Evolutionary conservation across 352 stramenopile genomes (phyloP).

Genomic region (Phytophthora brassicae): DNA sequence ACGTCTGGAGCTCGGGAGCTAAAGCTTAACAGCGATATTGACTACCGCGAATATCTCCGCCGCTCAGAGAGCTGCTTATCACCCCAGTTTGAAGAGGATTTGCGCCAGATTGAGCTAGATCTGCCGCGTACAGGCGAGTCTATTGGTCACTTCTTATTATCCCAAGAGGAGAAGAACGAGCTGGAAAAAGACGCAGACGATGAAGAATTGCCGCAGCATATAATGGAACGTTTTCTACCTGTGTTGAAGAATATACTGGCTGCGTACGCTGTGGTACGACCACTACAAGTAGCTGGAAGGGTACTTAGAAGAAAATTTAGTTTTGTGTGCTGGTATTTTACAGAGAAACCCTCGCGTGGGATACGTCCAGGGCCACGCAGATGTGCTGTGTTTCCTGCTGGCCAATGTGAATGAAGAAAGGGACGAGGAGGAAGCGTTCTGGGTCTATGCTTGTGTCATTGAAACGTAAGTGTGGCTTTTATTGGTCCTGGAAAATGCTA

Average conservation of each 20-base stretch:
- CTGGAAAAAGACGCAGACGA: constrained; percentile 7
- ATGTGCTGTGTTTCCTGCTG: constrained; percentile 72
- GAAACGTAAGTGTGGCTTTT: constrained; percentile 35
- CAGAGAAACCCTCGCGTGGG: constrained; percentile 71
- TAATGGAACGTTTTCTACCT: constrained; percentile 34
- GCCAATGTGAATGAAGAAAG: constrained; percentile 39
- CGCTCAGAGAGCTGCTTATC: constrained; percentile 28
- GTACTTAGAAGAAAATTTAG: background rate
- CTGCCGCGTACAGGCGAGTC: constrained; percentile 57
- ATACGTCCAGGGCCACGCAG: constrained; percentile 75
- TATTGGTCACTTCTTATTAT: constrained; percentile 54
- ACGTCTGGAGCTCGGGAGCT: constrained; percentile 43
- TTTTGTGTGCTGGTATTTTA: background rate
- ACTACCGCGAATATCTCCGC: constrained; percentile 47
- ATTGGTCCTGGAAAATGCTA: background rate
- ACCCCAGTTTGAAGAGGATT: constrained; percentile 54
- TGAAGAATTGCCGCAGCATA: constrained; percentile 23
- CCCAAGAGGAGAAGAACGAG: constrained; percentile 11
- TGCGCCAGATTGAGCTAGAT: constrained; percentile 71
- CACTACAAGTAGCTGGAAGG: background rate
- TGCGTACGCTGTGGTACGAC: constrained; percentile 61
- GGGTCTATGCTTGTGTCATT: constrained; percentile 72
- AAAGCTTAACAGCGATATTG: constrained; percentile 31
- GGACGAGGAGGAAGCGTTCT: constrained; percentile 66
- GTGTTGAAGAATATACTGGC: constrained; percentile 56